phyloP scores from a whole-genome alignment of 139 green algal species.

The Volvox africanus region DNA sequence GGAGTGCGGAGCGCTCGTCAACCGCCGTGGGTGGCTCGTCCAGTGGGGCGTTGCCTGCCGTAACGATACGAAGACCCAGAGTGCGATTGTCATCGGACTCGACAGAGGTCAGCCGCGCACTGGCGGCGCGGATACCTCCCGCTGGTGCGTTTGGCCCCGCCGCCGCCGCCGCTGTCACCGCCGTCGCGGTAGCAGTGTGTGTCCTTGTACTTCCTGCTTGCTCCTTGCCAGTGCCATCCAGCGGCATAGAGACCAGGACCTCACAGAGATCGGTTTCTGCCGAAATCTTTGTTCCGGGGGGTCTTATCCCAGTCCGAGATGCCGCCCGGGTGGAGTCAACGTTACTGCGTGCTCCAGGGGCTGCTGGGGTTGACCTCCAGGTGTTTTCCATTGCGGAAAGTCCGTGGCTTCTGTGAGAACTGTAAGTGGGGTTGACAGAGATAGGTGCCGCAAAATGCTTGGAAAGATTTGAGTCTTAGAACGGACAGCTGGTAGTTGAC shows the following conservation, averaged over 20 bases:
- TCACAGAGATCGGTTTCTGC: neutral
- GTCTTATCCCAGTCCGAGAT: no score
- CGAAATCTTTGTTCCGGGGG: no score
- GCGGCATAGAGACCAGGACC: neutral
- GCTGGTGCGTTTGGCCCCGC: neutral
- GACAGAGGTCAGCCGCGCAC: neutral
- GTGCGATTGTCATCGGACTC: neutral
- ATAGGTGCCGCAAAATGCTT: no score
- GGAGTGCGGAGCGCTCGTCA: constrained; percentile 7
- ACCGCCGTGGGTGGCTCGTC: neutral
- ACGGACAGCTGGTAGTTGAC: no score
- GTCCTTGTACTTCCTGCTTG: neutral
- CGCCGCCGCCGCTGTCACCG: neutral
- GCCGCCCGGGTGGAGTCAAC: no score
- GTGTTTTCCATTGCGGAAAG: no score
- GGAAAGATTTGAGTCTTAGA: no score
- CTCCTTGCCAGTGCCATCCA: neutral
- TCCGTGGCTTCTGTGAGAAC: no score
- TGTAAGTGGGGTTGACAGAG: no score
- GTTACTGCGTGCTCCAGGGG: no score
- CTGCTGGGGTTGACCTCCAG: no score
- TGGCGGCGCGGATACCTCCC: neutral
- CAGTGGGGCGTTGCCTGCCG: neutral
- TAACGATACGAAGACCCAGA: neutral
- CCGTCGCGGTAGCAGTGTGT: neutral